These are phyloP conservation scores for Biscogniauxia marginata DNA, from an alignment of 2,329 filamentous ascomycete species.

Conservation along the genomic window DNA sequence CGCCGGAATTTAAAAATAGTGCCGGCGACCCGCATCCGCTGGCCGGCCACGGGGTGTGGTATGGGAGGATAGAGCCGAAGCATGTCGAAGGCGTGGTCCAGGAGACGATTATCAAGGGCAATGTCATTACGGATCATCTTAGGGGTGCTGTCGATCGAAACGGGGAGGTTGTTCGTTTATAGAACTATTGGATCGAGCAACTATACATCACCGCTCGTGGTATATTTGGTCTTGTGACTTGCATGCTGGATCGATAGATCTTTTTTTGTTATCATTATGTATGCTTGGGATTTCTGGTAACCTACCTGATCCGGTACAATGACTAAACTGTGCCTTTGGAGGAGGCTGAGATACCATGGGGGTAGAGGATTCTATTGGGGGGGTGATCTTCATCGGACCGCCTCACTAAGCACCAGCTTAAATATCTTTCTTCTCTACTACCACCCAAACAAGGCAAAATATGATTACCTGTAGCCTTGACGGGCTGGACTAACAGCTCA, in stretches of 20 bases:
- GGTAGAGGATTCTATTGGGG: no score
- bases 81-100: constrained; percentile 74
- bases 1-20: constrained; percentile 46
- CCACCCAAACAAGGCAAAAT: no score
- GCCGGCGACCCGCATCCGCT: constrained; percentile 53
- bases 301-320: no score
- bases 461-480: no score
- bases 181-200: constrained; percentile 16
- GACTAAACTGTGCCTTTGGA: no score
- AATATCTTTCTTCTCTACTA: no score
- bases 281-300: no score
- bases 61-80: constrained; percentile 72
- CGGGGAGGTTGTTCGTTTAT: constrained; percentile 52
- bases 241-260: background rate
- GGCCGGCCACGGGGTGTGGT: constrained; percentile 76
- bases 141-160: constrained; percentile 63
- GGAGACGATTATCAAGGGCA: constrained; percentile 67
- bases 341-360: no score
- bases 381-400: no score
- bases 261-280: no score
- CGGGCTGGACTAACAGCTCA: no score
- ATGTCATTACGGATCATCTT: constrained; percentile 68
- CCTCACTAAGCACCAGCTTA: no score
- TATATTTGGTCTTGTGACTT: background rate
- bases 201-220: background rate